Base-by-base conservation (phyloP, 2,329 filamentous ascomycete species). In the Ploettnerulaceae sp. region DNA sequence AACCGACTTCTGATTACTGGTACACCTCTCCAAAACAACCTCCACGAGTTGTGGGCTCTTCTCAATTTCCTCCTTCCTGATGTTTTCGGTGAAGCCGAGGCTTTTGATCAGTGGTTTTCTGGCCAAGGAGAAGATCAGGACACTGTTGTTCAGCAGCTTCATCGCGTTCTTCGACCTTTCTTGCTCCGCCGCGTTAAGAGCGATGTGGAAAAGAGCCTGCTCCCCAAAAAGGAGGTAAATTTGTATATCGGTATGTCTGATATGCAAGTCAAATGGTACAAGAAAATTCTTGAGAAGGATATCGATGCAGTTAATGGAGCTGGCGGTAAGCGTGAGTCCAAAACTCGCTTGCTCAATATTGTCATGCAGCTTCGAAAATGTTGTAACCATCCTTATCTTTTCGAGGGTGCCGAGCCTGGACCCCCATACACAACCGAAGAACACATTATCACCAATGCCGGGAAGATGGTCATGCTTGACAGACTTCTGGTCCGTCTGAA, bases 331-430 rank as follows among this genome's bases (percentile, higher is more conserved):
- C 86, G 90, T 50, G 93, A 98, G 69, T 97, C 91, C 24, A 98
- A 98, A 72, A 98, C 93, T 1, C 82, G 93, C 54, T 77, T 98
- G 17, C 76, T 98, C 55, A 98, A 98, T 69, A 98, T 98, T 63
- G 93, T 98, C 59, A 98, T 98, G 93, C 93, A 98, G 68, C 78
- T 98, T 55, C 85, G 93, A 60, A 98, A 98, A 69, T 98, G 93
- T 70, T 98, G 93, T 67, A 98, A 98, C 60, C 93, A 98, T 63
- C 93, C 93, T 0, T 98, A 98, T 60, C 79, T 98, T 1, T 98
- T 98, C 57, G 93, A 98, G 64, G 93, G 93, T 45, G 93, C 93
- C 7, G 93, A 98, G 64, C 93, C 93, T 32, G 93, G 93, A 21
- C 94, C 93, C 9, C 93, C 94, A 1, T 98, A 97, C 65, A 98